A percentile compares a stretch with the other conserved stretches of the same genome.
These are phyloP conservation scores for Senna tora DNA, from an alignment of 306 rosid species.

Conservation along the genomic window DNA sequence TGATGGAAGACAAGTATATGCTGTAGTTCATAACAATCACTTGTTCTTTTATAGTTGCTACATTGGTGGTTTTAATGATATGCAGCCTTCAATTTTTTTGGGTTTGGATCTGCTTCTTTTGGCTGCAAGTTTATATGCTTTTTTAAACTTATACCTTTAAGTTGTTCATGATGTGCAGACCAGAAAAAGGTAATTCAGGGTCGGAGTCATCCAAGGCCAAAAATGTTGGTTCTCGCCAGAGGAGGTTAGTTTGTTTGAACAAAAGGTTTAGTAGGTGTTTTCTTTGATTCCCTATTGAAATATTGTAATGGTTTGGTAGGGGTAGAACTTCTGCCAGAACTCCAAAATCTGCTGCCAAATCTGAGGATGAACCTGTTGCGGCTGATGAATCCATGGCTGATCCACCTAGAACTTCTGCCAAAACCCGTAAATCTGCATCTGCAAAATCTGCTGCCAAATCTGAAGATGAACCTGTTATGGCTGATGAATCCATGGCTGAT, in stretches of 20 bases:
- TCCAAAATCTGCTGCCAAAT: conserved; percentile 29
- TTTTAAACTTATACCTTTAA: conserved; percentile 19
- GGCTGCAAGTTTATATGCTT: background rate
- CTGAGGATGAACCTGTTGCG: conserved; percentile 13
- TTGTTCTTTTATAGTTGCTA: conserved; percentile 26
- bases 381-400: conserved; percentile 30
- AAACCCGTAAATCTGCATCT: no score
- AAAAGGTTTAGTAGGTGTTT: background rate
- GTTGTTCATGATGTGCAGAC: conserved; percentile 49
- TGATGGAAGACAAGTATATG: background rate
- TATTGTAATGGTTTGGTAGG: conserved; percentile 36
- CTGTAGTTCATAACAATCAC: background rate
- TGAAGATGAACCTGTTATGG: conserved; percentile 12
- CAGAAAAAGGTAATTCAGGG: conserved; percentile 39
- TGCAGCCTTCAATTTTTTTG: background rate
- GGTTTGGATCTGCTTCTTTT: conserved; percentile 1
- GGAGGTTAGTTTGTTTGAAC: conserved; percentile 36
- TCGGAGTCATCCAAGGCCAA: conserved; percentile 33
- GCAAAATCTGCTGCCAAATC: conserved; percentile 34
- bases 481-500: conserved; percentile 26
- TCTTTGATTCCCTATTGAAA: conserved; percentile 22
- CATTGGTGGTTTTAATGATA: background rate
- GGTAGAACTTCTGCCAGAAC: conserved; percentile 32
- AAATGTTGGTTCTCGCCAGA: conserved; percentile 33
- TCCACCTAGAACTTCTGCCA: conserved; percentile 36